Evolutionary conservation across 1,284 basidiomycete genomes (phyloP), one percentile per base, ranked within the genome.

Genomic region (Ceratorhiza oryzae-sativae): DNA sequence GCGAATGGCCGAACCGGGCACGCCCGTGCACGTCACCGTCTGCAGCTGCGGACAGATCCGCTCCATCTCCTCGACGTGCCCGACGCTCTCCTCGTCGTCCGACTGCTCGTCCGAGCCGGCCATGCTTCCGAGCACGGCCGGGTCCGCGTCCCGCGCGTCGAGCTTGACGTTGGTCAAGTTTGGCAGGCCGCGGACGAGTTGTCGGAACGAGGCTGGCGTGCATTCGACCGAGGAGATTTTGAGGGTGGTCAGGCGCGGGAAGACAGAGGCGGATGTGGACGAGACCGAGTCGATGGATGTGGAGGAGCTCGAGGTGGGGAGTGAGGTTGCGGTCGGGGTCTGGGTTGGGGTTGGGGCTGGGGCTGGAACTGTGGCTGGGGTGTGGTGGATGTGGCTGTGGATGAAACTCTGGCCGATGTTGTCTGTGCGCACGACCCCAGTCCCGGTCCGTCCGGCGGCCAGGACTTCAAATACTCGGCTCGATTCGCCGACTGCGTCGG

Each of bases 201-300:
- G 65, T 13, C 65, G 65, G 42, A 70, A 70, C 12, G 65, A 53
- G 23, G 65, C 65, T 23, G 65, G 65, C 3, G 65, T 58, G 27
- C 65, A 70, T 42, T 70, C 65, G 65, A 70, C 65, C 1, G 65
- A 70, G 0, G 36, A 42, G 3, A 70, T 58, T 58, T 70, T 70
- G 51, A 70, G 65, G 1, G 53, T 58, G 10, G 65, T 70, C 23
- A 70, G 53, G 10, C 53, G 36, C 3, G 65, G 65, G 34, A 70
- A 70, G 15, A 53, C 65, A 6, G 65, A 56, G 18, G n/a, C n/a
- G n/a, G 53, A 46, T 32, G 65, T 30, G 30, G 65, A 70, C 1
- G 53, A 15, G n/a, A 27, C 23, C 0, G 48, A 53, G 39, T 67
- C 49, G 49, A 67, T 13, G 0, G 63, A 67, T 3, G 48, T 67